Evolutionary conservation across 2,329 filamentous ascomycete species (phyloP).

Genomic region (Aspergillus latus): DNA sequence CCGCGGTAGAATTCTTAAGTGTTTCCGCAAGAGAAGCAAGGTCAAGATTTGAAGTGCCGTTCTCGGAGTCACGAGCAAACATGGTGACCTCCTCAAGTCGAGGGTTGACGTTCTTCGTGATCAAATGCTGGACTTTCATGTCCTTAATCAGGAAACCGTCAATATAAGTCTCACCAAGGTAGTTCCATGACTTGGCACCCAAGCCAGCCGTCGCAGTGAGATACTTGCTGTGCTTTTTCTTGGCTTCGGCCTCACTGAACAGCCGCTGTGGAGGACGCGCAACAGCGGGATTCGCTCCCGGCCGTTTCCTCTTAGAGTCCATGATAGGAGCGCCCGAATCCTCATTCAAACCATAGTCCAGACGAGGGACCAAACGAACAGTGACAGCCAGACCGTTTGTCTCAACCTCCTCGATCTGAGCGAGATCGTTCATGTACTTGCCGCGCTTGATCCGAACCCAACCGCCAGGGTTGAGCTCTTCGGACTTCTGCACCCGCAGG

Average conservation of each 20-base stretch:
- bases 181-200: slow-evolving; percentile 71
- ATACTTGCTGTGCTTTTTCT: slow-evolving; percentile 75
- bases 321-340: slow-evolving; percentile 60
- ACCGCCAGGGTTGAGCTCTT: slow-evolving; percentile 78
- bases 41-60: slow-evolving; percentile 91
- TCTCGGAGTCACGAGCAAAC: slow-evolving; percentile 83
- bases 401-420: slow-evolving; percentile 87
- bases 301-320: slow-evolving; percentile 78
- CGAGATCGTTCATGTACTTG: slow-evolving; percentile 85
- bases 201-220: slow-evolving; percentile 55
- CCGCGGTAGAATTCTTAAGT: slow-evolving; percentile 77
- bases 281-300: slow-evolving; percentile 51
- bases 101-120: slow-evolving; percentile 88
- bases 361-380: slow-evolving; percentile 81
- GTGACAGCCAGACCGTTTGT: slow-evolving; percentile 87
- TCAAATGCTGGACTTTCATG: slow-evolving; percentile 82
- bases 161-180: slow-evolving; percentile 84
- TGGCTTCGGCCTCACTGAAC: slow-evolving; percentile 90
- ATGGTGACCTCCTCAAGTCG: slow-evolving; percentile 93
- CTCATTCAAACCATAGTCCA: slow-evolving; percentile 89
- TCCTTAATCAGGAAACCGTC: slow-evolving; percentile 94
- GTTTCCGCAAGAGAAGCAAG: slow-evolving; percentile 86
- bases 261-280: slow-evolving; percentile 81
- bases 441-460: slow-evolving; percentile 85
- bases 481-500: slow-evolving; percentile 83